Conservation (phyloP, 805 yeast genomes). For the Kodamaea neixiangensis region DNA sequence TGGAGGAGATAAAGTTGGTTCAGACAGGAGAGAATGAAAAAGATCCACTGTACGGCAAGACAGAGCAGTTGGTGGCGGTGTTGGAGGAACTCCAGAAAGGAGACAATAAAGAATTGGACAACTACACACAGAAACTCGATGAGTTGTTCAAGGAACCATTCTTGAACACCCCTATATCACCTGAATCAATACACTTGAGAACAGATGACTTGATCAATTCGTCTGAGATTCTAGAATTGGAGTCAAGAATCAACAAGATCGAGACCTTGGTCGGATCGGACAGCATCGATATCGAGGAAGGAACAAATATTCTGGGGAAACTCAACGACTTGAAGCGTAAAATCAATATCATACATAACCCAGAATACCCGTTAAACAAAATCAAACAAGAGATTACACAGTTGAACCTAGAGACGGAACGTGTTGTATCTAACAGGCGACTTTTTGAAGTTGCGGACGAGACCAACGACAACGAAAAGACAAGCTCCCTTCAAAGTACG, state of each 20-base stretch:
- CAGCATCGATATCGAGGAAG: conserved; percentile 5
- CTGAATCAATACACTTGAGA: neutral
- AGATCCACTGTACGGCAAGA: neutral
- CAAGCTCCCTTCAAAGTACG: neutral
- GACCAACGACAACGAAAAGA: neutral
- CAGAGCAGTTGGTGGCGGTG: neutral
- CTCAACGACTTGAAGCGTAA: conserved; percentile 36
- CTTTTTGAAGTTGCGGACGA: conserved; percentile 12
- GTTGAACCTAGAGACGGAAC: conserved; percentile 30
- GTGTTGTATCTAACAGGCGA: conserved; percentile 18
- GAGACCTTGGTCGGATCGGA: conserved; percentile 26
- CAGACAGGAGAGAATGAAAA: conserved; percentile 1
- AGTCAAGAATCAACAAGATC: conserved; percentile 22
- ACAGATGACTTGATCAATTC: conserved; percentile 2
- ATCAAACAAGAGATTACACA: conserved; percentile 26
- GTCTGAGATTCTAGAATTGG: conserved; percentile 24
- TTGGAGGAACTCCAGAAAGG: conserved; percentile 7
- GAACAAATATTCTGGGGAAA: conserved; percentile 24
- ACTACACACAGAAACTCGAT: neutral
- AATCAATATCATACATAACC: conserved; percentile 35
- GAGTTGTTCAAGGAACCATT: conserved; percentile 7
- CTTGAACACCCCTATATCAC: neutral
- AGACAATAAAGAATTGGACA: neutral
- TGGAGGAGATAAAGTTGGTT: conserved; percentile 34
- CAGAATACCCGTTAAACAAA: conserved; percentile 29